Evolutionary conservation across 352 stramenopile species (phyloP), one percentile per base, ranked within the genome.

Genomic region (Pythium coloratum): DNA sequence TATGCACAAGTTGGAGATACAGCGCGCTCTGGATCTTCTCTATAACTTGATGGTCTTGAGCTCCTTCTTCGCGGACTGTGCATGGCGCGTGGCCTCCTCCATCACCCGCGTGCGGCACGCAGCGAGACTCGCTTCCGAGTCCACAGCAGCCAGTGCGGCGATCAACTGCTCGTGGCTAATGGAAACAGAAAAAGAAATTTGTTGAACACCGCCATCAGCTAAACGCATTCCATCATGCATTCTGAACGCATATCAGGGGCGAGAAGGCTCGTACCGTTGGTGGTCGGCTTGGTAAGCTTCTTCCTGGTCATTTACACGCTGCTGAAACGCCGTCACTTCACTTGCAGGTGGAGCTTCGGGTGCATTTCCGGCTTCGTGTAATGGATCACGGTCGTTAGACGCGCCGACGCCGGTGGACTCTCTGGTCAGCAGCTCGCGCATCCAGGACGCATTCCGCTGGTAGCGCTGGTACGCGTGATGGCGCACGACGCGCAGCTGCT

Each of bases 391-490:
- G 36, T 33, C 6, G 26, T 24, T 53, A 0, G 20, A 26, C 9
- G 56, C 28, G 38, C 3, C 18, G 5, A 10, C 24, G 32, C 16
- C 16, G 16, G 14, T 63, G 10, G 16, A 14, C 13, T 50, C 20
- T 18, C n/a, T 33, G 9, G 20, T 36, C 46, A 75, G 14, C 3
- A 75, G 44, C 66, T 84, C 72, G 47, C 71, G 70, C 44, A 78
- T 80, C 81, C 76, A 90, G 57, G 75, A 75, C 20, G 81, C 80
- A 64, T 89, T 91, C 66, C 87, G 81, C 68, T 89, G 81, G 51
- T 77, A 76, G 24, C 83, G 81, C 62, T 84, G 76, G 55, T 84
- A 89, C 14, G 81, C 83, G 24, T 77, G 71, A 30, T 88, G 80
- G n/a, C 79, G 81, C 42, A 71, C 65, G 20, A 72, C 62, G 6